Evolutionary conservation across 2,329 filamentous ascomycete genomes (phyloP), one percentile per base, ranked within the genome.

Genomic region (Xenoacremonium recifei): DNA sequence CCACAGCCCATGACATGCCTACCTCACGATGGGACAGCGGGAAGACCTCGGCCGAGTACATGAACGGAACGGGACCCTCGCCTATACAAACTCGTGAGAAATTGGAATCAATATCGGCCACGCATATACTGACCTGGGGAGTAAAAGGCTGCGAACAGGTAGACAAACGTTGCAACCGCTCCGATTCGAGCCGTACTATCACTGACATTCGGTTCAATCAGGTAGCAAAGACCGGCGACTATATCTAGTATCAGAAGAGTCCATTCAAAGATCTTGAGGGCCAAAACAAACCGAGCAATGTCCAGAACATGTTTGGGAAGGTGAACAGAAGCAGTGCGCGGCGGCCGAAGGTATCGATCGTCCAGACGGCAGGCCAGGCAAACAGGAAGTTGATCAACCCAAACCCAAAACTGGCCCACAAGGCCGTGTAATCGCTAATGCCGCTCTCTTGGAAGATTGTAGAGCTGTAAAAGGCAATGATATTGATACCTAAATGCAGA

Each of bases 61-160:
- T 71, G 57, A 79, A 82, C 0, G 77, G 76, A 9, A 80, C 76
- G 0, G 76, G 70, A 0, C 79, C 79, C 63, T 81, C 78, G 16
- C 61, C 57, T 55, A n/a, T n/a, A n/a, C n/a, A n/a, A n/a, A n/a
- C n/a, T n/a, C n/a, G n/a, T n/a, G n/a, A n/a, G n/a, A n/a, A n/a
- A n/a, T n/a, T n/a, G n/a, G n/a, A n/a, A n/a, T n/a, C n/a, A n/a
- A n/a, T n/a, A n/a, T n/a, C n/a, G n/a, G n/a, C n/a, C n/a, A n/a
- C n/a, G n/a, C n/a, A n/a, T n/a, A n/a, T n/a, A n/a, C n/a, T n/a
- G n/a, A n/a, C n/a, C n/a, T n/a, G n/a, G 78, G 0, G 77, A 81
- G 59, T 84, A 84, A 51, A 82, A 82, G 1, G 77, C 79, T 1
- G 72, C 75, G 50, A 84, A 85, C 5, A 85, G 54, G 61, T 79